Evolutionary conservation across 2,329 filamentous ascomycete genomes (phyloP).

Genomic region (Parafenestella ontariensis): DNA sequence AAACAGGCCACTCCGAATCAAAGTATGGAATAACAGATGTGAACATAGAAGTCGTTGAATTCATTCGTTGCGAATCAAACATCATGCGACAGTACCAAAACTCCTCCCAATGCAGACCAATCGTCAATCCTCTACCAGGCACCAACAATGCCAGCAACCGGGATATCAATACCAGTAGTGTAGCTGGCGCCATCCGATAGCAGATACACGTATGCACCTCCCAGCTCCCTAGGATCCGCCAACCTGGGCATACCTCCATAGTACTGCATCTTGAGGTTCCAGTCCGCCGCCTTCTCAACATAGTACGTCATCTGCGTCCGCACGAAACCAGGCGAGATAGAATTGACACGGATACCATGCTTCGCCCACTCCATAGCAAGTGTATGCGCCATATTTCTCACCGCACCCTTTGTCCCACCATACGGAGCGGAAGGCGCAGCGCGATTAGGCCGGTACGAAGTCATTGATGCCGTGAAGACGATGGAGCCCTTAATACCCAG

Average conservation of each 20-base stretch:
- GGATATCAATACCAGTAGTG: conserved; percentile 59
- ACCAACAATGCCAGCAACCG: conserved; percentile 58
- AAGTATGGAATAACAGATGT: not conserved
- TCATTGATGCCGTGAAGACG: conserved; percentile 60
- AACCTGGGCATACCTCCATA: conserved; percentile 62
- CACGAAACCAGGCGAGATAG: conserved; percentile 86
- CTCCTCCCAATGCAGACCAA: conserved; percentile 31
- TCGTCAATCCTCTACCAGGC: conserved; percentile 41
- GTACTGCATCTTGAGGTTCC: conserved; percentile 61
- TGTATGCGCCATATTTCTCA: conserved; percentile 56
- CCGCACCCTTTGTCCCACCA: conserved; percentile 53
- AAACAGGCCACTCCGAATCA: too few relatives aligned
- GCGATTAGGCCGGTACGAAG: conserved; percentile 58
- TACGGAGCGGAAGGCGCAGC: conserved; percentile 60
- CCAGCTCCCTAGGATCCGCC: conserved; percentile 59
- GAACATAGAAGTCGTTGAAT: conserved; percentile 4
- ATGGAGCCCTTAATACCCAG: conserved; percentile 57
- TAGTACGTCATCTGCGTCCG: conserved; percentile 69
- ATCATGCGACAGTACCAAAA: conserved; percentile 10
- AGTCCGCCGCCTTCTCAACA: conserved; percentile 58
- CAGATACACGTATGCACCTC: conserved; percentile 59
- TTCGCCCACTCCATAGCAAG: conserved; percentile 86
- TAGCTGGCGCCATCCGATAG: conserved; percentile 57
- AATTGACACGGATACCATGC: conserved; percentile 81
- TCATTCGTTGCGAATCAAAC: conserved; percentile 15